Evolutionary conservation across 1,284 basidiomycete genomes (phyloP).

Genomic region (Cryptococcus sp.): DNA sequence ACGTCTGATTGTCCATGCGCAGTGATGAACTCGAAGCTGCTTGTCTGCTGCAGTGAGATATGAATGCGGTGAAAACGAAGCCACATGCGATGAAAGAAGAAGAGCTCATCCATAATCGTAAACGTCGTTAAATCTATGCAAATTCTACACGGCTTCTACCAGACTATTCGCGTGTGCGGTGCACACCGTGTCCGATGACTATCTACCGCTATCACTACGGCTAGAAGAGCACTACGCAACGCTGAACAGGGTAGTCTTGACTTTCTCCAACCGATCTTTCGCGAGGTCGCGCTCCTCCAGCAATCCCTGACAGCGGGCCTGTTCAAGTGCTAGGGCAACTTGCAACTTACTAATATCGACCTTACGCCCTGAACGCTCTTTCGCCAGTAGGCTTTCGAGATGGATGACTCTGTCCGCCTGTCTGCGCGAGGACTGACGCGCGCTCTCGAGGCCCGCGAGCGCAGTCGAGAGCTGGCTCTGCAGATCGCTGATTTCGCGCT

Average conservation of each 20-base stretch:
- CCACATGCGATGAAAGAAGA: too few relatives aligned
- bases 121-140: background rate
- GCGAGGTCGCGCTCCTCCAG: slow-evolving; percentile 36
- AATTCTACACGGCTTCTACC: background rate
- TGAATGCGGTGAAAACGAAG: too few relatives aligned
- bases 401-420: slow-evolving; percentile 24
- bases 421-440: slow-evolving; percentile 12
- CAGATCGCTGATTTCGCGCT: slow-evolving; percentile 25
- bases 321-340: slow-evolving; percentile 32
- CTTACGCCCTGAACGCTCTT: slow-evolving; percentile 20
- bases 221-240: slow-evolving; percentile 7
- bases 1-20: too few relatives aligned
- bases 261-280: slow-evolving; percentile 34
- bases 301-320: slow-evolving; percentile 26
- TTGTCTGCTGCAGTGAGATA: too few relatives aligned
- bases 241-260: slow-evolving; percentile 37
- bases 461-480: slow-evolving; percentile 30
- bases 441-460: slow-evolving; percentile 25
- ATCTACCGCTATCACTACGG: too few relatives aligned
- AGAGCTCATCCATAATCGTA: background rate
- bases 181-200: too few relatives aligned
- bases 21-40: too few relatives aligned
- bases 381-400: slow-evolving; percentile 23
- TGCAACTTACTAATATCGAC: slow-evolving; percentile 31
- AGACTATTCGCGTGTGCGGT: background rate